Conservation (phyloP, 345 rosid species). For the Salix exigua region DNA sequence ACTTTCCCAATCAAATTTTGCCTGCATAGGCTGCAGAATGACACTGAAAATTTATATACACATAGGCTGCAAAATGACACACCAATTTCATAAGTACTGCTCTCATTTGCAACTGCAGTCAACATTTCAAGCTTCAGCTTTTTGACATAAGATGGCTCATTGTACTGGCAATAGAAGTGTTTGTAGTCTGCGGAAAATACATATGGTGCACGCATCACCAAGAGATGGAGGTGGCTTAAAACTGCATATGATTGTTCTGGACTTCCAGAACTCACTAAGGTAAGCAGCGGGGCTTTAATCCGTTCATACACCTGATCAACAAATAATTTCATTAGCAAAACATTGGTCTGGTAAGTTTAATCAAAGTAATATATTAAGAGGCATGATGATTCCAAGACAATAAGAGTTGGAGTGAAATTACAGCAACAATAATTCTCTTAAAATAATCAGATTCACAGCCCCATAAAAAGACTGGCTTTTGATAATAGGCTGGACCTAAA, state of each 20-base stretch:
- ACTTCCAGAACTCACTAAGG: slow-evolving; percentile 97
- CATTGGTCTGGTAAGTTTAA: slow-evolving; percentile 3
- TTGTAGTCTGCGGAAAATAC: slow-evolving; percentile 88
- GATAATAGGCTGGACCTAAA: neutral
- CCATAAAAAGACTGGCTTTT: neutral
- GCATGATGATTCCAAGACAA: slow-evolving; percentile 2
- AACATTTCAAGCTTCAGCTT: slow-evolving; percentile 99
- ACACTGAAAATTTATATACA: slow-evolving; percentile 22
- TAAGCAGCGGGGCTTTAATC: slow-evolving; percentile 92
- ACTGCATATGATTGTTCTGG: slow-evolving; percentile 98
- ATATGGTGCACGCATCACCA: slow-evolving; percentile 97
- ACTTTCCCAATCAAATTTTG: slow-evolving; percentile 14
- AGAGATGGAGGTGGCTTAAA: slow-evolving; percentile 88
- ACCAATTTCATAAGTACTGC: slow-evolving; percentile 98
- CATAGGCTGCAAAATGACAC: slow-evolving; percentile 15
- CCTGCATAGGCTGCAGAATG: neutral
- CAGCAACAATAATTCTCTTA: neutral
- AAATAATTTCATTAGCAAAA: slow-evolving; percentile 20
- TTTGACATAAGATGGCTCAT: slow-evolving; percentile 92
- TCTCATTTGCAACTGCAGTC: slow-evolving; percentile 98
- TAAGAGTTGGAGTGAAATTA: neutral
- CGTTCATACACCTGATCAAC: slow-evolving; percentile 84
- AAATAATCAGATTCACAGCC: neutral
- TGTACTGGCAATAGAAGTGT: slow-evolving; percentile 97
- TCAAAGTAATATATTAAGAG: neutral